Conservation (phyloP, 2,329 filamentous ascomycete genomes). For the Stemphylium lycopersici region DNA sequence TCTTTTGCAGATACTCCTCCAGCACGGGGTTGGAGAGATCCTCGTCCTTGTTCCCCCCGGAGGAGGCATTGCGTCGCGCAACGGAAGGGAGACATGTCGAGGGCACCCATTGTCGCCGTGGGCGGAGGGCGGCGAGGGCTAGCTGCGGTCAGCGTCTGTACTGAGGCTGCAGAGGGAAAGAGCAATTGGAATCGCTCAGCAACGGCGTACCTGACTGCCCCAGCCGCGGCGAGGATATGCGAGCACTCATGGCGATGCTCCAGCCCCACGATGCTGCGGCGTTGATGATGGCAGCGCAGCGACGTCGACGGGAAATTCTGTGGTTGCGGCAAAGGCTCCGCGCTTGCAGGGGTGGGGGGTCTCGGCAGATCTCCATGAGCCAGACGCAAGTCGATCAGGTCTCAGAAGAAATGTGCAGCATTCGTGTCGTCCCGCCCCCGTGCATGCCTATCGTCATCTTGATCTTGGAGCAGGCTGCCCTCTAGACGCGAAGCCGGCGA, state of each 20-base stretch:
- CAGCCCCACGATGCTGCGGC: slow-evolving; percentile 27
- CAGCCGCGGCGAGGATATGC: slow-evolving; percentile 67
- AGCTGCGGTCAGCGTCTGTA: slow-evolving; percentile 11
- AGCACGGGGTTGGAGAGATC: slow-evolving; percentile 63
- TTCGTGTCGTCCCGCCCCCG: slow-evolving; percentile 11
- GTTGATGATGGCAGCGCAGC: slow-evolving; percentile 22
- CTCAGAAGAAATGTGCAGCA: slow-evolving; percentile 19
- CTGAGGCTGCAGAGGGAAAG: neutral
- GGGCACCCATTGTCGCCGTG: slow-evolving; percentile 23
- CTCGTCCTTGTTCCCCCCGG: slow-evolving; percentile 13
- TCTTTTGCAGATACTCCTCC: slow-evolving; percentile 58
- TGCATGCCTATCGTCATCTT: neutral
- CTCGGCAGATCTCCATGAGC: slow-evolving; percentile 21
- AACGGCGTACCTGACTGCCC: slow-evolving; percentile 62
- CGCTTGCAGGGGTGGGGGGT: slow-evolving; percentile 15
- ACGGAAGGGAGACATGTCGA: slow-evolving; percentile 20
- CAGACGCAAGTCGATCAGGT: slow-evolving; percentile 17
- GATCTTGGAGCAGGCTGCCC: neutral
- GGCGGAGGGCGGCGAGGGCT: slow-evolving; percentile 34
- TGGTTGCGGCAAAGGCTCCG: slow-evolving; percentile 15
- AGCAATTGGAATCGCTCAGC: neutral
- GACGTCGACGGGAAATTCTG: slow-evolving; percentile 24
- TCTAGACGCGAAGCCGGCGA: slow-evolving; percentile 1
- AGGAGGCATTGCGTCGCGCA: slow-evolving; percentile 23
- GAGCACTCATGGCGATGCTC: slow-evolving; percentile 65